phyloP scores from a whole-genome alignment of 331 rosid genomes.

The Pyrus hybrid region DNA sequence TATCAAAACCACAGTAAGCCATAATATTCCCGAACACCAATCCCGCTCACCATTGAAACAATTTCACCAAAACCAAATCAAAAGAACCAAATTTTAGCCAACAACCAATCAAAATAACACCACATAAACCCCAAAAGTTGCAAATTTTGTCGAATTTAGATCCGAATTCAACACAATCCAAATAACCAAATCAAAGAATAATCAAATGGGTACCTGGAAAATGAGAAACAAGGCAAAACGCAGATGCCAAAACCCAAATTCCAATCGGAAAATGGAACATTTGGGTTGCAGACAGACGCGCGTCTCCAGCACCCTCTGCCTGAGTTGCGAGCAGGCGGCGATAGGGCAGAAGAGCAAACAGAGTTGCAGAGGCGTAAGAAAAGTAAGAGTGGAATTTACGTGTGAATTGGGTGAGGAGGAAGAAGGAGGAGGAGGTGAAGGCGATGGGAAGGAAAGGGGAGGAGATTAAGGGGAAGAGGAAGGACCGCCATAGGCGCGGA shows the following conservation, averaged over 20 bases:
- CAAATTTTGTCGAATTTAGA: slow-evolving; percentile 4
- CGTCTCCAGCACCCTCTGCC: neutral
- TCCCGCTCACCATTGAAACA: slow-evolving; percentile 2
- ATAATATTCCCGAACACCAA: slow-evolving; percentile 14
- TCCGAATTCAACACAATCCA: slow-evolving; percentile 18
- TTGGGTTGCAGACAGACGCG: neutral
- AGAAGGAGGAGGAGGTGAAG: neutral
- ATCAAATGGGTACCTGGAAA: slow-evolving; percentile 35
- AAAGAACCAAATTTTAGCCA: neutral
- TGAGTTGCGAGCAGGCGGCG: neutral
- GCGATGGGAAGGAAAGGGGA: neutral
- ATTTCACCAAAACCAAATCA: neutral
- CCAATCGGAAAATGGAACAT: slow-evolving; percentile 13
- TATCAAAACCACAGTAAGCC: slow-evolving; percentile 2
- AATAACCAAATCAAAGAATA: slow-evolving; percentile 2
- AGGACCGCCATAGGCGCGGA: slow-evolving; percentile 44
- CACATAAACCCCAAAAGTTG: neutral
- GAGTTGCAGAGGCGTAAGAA: neutral
- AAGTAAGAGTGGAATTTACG: neutral
- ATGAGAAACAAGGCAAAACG: neutral
- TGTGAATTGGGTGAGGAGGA: neutral
- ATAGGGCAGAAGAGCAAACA: slow-evolving; percentile 18
- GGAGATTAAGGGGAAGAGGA: slow-evolving; percentile 16
- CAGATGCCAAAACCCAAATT: slow-evolving; percentile 12
- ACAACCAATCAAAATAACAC: neutral